Base-by-base conservation (phyloP, 176 grass and related monocot species). In the Triticum turgidum region DNA sequence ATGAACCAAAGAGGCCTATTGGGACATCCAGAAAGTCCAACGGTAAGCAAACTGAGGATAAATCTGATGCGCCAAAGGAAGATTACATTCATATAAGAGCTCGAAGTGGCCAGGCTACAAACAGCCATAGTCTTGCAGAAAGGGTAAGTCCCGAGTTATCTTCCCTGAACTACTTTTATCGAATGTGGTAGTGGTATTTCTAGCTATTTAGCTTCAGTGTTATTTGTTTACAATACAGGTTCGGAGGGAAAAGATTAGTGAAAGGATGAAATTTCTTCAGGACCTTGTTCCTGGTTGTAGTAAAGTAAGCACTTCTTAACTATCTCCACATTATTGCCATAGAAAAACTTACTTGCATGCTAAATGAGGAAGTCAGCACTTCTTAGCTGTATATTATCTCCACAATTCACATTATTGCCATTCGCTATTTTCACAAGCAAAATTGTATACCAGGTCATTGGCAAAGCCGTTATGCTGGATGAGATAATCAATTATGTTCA, bases 231-330 rank as follows among this genome's bases (percentile, higher is more conserved):
- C 24, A 52, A 84, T 90, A 37, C 86, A 96, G 94, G 79, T 96
- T 79, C 84, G 91, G 54, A 91, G 94, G 67, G 94, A 96, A 91
- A 96, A 93, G 83, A 96, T 93, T 62, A 96, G 89, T 27, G 91
- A 93, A 71, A 73, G 94, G 77, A 96, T 96, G 94, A 96, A 96
- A 34, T 91, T 89, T 89, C 94, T 96, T 84, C 91, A 96, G 84
- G 91, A 96, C 52, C 89, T 96, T 91, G 94, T 96, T 81, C 94
- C 94, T 88, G 91, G 94, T 87, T 96, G 94, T 87, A 93, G n/a
- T 59, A 96, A 93, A 89, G 94, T 92, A 88, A 77, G 82, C 42
- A 25, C 18, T 78, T 80, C 44, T 65, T 30, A n/a, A n/a, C 47
- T 62, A 12, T 64, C 33, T 94, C 30, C 47, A 35, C 73, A 29